Evolutionary conservation across 495 filamentous ascomycete species (phyloP).

Genomic region (Aspergillus sclerotiicarbonarius): DNA sequence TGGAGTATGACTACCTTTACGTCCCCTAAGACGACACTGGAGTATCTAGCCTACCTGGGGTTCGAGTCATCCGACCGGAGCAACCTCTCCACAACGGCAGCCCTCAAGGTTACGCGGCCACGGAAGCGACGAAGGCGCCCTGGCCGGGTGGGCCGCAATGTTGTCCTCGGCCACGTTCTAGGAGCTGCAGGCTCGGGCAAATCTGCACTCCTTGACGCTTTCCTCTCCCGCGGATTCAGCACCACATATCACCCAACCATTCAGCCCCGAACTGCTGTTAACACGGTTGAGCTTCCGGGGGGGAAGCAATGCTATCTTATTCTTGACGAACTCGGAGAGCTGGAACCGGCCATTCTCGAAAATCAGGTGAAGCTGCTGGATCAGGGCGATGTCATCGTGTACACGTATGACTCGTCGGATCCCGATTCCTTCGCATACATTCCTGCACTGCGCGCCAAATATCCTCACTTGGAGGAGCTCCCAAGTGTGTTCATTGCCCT

Average conservation of each 20-base stretch:
- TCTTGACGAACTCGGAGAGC: conserved; percentile 90
- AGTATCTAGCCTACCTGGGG: conserved; percentile 93
- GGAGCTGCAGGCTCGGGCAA: conserved; percentile 83
- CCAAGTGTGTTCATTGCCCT: conserved; percentile 88
- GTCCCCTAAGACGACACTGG: conserved; percentile 88
- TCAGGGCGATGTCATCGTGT: conserved; percentile 89
- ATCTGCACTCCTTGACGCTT: conserved; percentile 82
- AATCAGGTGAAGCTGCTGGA: conserved; percentile 89
- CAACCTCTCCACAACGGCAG: conserved; percentile 66
- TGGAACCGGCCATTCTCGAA: conserved; percentile 89
- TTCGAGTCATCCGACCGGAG: conserved; percentile 71
- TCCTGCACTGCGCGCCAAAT: conserved; percentile 70
- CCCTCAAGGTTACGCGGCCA: conserved; percentile 87
- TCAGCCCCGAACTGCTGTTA: conserved; percentile 87
- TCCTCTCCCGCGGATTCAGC: conserved; percentile 84
- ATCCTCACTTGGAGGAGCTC: conserved; percentile 79
- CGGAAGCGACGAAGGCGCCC: conserved; percentile 78
- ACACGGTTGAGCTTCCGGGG: conserved; percentile 92
- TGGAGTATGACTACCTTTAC: conserved; percentile 99
- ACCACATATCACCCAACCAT: conserved; percentile 91
- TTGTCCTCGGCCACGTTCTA: conserved; percentile 93
- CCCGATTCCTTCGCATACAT: conserved; percentile 94
- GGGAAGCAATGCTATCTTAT: conserved; percentile 98
- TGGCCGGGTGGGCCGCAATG: conserved; percentile 86
- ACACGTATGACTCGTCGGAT: conserved; percentile 94